These are phyloP conservation scores for Cerrena zonata DNA, from an alignment of 1,284 basidiomycete genomes.

Conservation along the genomic window DNA sequence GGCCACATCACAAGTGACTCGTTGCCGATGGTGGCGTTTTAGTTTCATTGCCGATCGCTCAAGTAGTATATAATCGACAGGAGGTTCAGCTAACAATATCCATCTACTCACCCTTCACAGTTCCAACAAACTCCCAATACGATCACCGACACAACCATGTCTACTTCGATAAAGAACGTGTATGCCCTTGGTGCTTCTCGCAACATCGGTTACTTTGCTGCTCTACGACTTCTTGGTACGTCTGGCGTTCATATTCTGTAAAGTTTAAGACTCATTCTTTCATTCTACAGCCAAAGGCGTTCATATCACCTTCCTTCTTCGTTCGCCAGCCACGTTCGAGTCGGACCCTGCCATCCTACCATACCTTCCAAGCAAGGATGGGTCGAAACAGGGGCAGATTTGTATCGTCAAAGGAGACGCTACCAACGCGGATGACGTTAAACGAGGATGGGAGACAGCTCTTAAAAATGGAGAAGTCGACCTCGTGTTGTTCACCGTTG, in stretches of 20 bases:
- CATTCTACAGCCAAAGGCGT: slow-evolving; percentile 35
- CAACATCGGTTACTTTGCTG: slow-evolving; percentile 57
- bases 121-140: too few species aligned
- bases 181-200: slow-evolving; percentile 56
- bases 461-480: slow-evolving; percentile 33
- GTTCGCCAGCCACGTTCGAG: slow-evolving; percentile 40
- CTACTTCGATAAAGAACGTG: slow-evolving; percentile 18
- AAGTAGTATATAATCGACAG: too few species aligned
- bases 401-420: slow-evolving; percentile 49
- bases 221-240: slow-evolving; percentile 46
- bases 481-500: slow-evolving; percentile 46
- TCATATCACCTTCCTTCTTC: slow-evolving; percentile 48
- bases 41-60: too few species aligned
- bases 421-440: slow-evolving; percentile 38
- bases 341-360: slow-evolving; percentile 37
- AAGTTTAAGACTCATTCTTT: too few species aligned
- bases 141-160: too few species aligned
- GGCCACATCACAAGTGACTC: too few species aligned
- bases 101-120: too few species aligned
- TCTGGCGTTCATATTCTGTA: slow-evolving; percentile 4
- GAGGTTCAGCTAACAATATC: too few species aligned
- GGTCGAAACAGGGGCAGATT: slow-evolving; percentile 31
- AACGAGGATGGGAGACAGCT: slow-evolving; percentile 40
- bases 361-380: slow-evolving; percentile 34
- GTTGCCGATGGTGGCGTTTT: too few species aligned